Evolutionary conservation across 2,329 filamentous ascomycete genomes (phyloP), one percentile per base, ranked within the genome.

Genomic region (Aspergillus carbonarius): DNA sequence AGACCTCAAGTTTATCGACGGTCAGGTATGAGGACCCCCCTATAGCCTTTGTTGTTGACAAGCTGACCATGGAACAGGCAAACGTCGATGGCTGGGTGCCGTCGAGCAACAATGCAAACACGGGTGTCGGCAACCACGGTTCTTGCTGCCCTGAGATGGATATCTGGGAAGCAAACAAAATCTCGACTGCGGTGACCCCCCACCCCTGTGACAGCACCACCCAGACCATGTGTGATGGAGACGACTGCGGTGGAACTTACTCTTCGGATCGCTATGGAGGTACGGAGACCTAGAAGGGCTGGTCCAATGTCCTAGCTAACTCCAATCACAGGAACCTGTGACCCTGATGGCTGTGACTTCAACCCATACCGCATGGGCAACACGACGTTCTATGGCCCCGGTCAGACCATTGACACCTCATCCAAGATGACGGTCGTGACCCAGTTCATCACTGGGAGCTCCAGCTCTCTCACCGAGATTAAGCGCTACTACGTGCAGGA

Each of bases 301-400:
- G 18, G 13, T 2, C 8, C 7, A 6, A 27, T 27, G 23, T 30
- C 15, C 23, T 15, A 23, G 23, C 42, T 47, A 17, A 47, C 12
- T 44, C 20, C 20, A 47, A 5, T 17, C 8, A 30, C 15, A 47
- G 85, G 86, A 55, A 74, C 82, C 61, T 89, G 87, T 72, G 87
- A 89, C 72, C 84, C 85, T 64, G 85, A 88, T 68, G 87, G 87
- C n/a, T 90, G 87, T 70, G 87, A 88, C 72, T 89, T 87, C 82
- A 88, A 88, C 81, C 70, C 81, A 46, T 89, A 85, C 81, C 85
- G 87, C 70, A 80, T 85, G 80, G 87, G 87, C 63, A 81, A 85
- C 75, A 77, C 78, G 54, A 76, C 76, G 70, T 90, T 88, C 79
- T 89, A 86, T 76, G 87, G 86, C 59, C 74, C 80, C 1, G 78